Percentiles rank a stretch among this genome's conserved stretches.
phyloP scores from a whole-genome alignment of 352 stramenopile species.

The Globisporangium splendens region DNA sequence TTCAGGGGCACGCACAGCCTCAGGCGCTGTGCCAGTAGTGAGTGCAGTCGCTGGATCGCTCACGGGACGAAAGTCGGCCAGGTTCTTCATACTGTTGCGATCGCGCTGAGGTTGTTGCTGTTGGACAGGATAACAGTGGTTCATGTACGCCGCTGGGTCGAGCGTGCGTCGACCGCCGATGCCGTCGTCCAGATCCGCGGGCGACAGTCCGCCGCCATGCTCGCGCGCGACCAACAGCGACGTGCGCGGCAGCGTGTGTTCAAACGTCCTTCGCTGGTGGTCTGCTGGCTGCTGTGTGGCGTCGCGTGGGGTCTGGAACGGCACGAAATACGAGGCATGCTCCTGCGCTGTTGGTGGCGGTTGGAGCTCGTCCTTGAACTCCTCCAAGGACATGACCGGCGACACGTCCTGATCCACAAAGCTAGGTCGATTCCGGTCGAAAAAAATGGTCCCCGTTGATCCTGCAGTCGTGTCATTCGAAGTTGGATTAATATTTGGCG shows the following conservation, averaged over 20 bases:
- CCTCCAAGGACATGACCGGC: not conserved
- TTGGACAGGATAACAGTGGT: not conserved
- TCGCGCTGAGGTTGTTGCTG: slow-evolving; percentile 14
- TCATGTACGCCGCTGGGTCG: slow-evolving; percentile 18
- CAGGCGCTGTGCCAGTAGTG: not conserved
- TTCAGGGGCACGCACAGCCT: not conserved
- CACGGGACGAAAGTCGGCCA: slow-evolving; percentile 31
- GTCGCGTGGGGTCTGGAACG: not conserved
- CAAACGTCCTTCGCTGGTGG: slow-evolving; percentile 17
- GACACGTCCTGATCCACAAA: not conserved
- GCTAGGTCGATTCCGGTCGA: not conserved
- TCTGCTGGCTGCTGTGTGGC: not conserved
- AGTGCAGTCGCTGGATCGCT: slow-evolving; percentile 1
- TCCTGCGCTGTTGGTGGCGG: not conserved
- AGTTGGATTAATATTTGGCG: no score
- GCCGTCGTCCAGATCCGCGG: slow-evolving; percentile 13
- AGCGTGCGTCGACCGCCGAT: slow-evolving; percentile 22
- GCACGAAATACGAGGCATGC: not conserved
- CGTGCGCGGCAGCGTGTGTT: slow-evolving; percentile 23
- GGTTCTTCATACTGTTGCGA: slow-evolving; percentile 25
- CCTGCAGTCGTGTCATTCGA: not conserved
- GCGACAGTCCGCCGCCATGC: slow-evolving; percentile 5
- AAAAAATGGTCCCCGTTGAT: not conserved
- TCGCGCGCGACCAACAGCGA: slow-evolving; percentile 27
- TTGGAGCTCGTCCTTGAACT: not conserved